phyloP scores from a whole-genome alignment of 106 monocot genomes.

The Dioscorea alata region DNA sequence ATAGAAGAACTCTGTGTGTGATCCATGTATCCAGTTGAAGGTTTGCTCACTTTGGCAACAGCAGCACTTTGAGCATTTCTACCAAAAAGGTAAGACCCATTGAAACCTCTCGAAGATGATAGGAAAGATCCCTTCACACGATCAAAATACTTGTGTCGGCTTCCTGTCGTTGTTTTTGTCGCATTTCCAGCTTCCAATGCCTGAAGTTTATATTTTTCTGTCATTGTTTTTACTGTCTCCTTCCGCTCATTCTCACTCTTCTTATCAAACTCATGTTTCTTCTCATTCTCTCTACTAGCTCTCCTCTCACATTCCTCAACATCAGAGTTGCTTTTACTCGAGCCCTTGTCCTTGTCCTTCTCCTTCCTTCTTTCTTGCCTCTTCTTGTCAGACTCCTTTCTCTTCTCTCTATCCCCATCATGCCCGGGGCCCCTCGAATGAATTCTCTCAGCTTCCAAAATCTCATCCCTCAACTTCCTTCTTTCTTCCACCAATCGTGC shows the following conservation, averaged over 20 bases:
- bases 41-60: conserved; percentile 42
- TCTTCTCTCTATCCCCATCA: conserved; percentile 39
- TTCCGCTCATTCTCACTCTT: conserved; percentile 52
- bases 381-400: conserved; percentile 50
- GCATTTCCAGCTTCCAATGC: conserved; percentile 22
- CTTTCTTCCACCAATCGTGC: conserved; percentile 84
- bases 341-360: conserved; percentile 58
- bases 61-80: conserved; percentile 39
- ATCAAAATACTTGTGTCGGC: conserved; percentile 66
- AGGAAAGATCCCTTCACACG: conserved; percentile 54
- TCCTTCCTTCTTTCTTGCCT: conserved; percentile 59
- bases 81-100: conserved; percentile 58
- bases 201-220: conserved; percentile 27
- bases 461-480: conserved; percentile 76
- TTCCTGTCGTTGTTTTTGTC: conserved; percentile 8
- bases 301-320: conserved; percentile 63
- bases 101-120: conserved; percentile 61
- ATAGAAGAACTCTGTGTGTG: conserved; percentile 15
- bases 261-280: conserved; percentile 50
- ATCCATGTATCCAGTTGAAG: conserved; percentile 17
- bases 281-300: conserved; percentile 45
- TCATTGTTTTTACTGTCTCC: conserved; percentile 9
- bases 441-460: conserved; percentile 57
- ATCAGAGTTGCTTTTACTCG: conserved; percentile 79
- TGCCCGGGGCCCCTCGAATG: conserved; percentile 11